These are phyloP conservation scores for Vicia sativa DNA, from an alignment of 306 rosid genomes.

Conservation along the genomic window DNA sequence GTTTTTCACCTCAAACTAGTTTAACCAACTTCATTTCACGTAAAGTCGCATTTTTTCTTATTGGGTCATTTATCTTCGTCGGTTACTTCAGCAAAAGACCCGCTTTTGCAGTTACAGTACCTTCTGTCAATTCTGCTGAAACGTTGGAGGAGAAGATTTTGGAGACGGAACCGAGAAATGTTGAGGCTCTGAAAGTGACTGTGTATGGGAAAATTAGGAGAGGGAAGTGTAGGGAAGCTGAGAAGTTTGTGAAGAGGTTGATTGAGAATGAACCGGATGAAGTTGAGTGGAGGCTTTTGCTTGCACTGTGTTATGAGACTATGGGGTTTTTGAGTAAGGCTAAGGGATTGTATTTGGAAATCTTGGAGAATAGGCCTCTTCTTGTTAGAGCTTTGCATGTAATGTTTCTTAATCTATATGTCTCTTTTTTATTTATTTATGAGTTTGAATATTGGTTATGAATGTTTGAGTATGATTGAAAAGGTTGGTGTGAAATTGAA, in stretches of 20 bases:
- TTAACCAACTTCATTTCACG: constrained; percentile 37
- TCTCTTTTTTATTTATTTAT: constrained; percentile 4
- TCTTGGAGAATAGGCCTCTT: constrained; percentile 73
- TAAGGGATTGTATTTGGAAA: constrained; percentile 61
- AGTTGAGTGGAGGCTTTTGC: constrained; percentile 86
- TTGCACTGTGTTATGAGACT: constrained; percentile 77
- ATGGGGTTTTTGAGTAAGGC: constrained; percentile 70
- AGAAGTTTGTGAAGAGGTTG: constrained; percentile 74
- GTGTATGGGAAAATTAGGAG: constrained; percentile 74
- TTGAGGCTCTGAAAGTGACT: constrained; percentile 76
- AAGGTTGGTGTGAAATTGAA: background rate
- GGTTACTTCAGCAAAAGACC: constrained; percentile 53
- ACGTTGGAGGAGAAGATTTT: constrained; percentile 54
- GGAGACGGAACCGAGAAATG: constrained; percentile 66
- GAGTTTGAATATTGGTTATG: background rate
- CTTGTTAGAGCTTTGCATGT: constrained; percentile 89
- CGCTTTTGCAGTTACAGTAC: constrained; percentile 54
- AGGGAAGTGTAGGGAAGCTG: constrained; percentile 72
- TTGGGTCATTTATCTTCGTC: constrained; percentile 64
- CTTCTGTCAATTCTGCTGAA: constrained; percentile 46
- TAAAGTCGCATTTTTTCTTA: constrained; percentile 56
- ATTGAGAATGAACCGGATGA: constrained; percentile 68
- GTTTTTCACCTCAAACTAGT: constrained; percentile 24
- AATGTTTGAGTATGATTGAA: constrained; percentile 13
- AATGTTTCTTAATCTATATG: constrained; percentile 42